phyloP scores from a whole-genome alignment of 768 basidiomycete genomes.

The Russula foetens region DNA sequence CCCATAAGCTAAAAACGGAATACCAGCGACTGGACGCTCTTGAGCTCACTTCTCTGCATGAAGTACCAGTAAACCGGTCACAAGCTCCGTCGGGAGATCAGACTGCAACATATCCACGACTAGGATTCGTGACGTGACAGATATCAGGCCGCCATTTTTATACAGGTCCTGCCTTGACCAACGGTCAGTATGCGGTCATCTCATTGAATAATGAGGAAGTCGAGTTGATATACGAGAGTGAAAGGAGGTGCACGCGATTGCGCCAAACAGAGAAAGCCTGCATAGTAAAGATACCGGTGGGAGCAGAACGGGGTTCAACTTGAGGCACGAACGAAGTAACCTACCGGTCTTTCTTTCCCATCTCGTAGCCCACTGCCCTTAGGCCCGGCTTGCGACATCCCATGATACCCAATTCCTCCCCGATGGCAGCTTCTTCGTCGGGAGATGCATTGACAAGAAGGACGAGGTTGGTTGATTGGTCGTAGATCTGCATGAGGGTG shows the following conservation, averaged over 20 bases:
- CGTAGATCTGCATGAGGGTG: conserved; percentile 88
- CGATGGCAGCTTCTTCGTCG: conserved; percentile 87
- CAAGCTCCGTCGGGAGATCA: conserved; percentile 75
- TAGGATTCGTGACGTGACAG: conserved; percentile 88
- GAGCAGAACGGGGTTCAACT: background rate
- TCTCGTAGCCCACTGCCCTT: conserved; percentile 77
- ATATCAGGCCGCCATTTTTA: conserved; percentile 80
- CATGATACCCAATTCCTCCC: conserved; percentile 88
- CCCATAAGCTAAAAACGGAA: background rate
- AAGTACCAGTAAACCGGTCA: conserved; percentile 84
- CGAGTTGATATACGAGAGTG: background rate
- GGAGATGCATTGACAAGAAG: conserved; percentile 76
- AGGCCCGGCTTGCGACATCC: conserved; percentile 85
- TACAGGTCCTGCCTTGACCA: conserved; percentile 66
- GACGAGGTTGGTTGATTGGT: conserved; percentile 75
- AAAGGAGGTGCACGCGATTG: background rate
- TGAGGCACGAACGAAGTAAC: conserved; percentile 21
- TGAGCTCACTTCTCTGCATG: conserved; percentile 77
- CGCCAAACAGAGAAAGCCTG: too few relatives aligned
- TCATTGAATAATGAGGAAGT: background rate
- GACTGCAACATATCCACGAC: conserved; percentile 90
- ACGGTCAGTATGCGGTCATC: background rate
- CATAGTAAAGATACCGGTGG: background rate
- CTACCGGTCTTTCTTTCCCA: conserved; percentile 68
- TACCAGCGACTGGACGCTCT: background rate